Conservation (phyloP, 1,284 basidiomycete species). For the Boletus sp. region DNA sequence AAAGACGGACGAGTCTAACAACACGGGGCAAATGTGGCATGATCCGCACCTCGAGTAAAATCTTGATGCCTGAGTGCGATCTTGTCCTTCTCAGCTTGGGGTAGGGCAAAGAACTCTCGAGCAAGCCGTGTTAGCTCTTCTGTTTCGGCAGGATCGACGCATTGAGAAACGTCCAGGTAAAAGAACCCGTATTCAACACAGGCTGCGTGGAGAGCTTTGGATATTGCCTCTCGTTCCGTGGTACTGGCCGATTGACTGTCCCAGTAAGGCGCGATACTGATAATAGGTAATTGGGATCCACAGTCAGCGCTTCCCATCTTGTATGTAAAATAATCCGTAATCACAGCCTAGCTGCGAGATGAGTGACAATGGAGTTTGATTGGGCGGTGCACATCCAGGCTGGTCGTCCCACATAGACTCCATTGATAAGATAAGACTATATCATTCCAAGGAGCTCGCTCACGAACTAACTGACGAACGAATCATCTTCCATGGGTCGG, state of each 20-base stretch:
- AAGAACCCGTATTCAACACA: slow-evolving; percentile 83
- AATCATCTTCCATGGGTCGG: neutral
- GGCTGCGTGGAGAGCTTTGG: slow-evolving; percentile 64
- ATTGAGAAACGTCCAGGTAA: slow-evolving; percentile 70
- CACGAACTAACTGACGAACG: neutral
- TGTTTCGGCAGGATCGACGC: slow-evolving; percentile 54
- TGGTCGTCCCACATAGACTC: too few relatives aligned
- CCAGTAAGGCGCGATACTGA: slow-evolving; percentile 54
- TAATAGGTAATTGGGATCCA: slow-evolving; percentile 40
- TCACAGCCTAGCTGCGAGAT: neutral
- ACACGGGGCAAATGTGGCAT: neutral
- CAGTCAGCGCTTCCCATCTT: slow-evolving; percentile 12
- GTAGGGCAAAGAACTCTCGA: slow-evolving; percentile 65
- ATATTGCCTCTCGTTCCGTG: slow-evolving; percentile 37
- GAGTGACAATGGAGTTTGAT: neutral
- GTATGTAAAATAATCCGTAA: neutral
- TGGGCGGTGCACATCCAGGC: too few relatives aligned
- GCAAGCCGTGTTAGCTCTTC: slow-evolving; percentile 62
- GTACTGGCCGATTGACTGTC: slow-evolving; percentile 18
- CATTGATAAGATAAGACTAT: slow-evolving; percentile 30
- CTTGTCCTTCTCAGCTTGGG: slow-evolving; percentile 70
- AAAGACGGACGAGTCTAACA: neutral
- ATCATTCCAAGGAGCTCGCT: neutral
- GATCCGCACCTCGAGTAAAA: slow-evolving; percentile 67
- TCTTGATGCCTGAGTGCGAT: slow-evolving; percentile 65